These are phyloP conservation scores for Mortierella sp. DNA, from an alignment of 371 early-diverging fungal genomes.

Conservation along the genomic window DNA sequence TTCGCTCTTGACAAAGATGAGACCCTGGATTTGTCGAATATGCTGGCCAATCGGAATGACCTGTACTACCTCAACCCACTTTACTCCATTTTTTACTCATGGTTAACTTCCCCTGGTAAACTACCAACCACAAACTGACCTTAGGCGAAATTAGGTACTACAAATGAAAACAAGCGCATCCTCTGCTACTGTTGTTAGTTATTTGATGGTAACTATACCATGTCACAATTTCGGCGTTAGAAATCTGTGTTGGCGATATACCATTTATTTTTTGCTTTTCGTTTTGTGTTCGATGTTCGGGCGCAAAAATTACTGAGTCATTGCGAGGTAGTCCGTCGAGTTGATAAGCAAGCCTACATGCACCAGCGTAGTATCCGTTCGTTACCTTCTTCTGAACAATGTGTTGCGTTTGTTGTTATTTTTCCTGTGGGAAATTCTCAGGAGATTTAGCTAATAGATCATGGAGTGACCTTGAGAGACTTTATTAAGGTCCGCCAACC, in stretches of 20 bases:
- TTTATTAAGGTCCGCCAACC: no score
- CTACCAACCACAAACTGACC: neutral
- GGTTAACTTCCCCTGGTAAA: neutral
- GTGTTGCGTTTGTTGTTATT: no score
- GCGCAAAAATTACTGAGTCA: no score
- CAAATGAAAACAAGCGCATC: no score
- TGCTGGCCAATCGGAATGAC: neutral
- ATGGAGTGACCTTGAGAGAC: no score
- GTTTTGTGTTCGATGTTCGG: neutral
- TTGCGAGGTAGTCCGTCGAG: no score
- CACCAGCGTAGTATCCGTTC: no score
- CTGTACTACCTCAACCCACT: slow-evolving; percentile 1
- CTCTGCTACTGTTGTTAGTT: no score
- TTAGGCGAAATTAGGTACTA: no score
- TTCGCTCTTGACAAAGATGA: neutral
- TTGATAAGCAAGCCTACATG: neutral
- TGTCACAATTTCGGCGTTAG: neutral
- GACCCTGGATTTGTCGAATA: neutral
- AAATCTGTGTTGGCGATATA: neutral
- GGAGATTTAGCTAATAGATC: neutral
- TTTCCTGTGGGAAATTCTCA: neutral
- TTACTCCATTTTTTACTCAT: neutral
- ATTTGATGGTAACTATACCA: no score
- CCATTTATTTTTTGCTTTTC: neutral
- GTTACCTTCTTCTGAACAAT: no score